Evolutionary conservation across 2,329 filamentous ascomycete species (phyloP), one percentile per base, ranked within the genome.

Genomic region (Neonectria hederae): DNA sequence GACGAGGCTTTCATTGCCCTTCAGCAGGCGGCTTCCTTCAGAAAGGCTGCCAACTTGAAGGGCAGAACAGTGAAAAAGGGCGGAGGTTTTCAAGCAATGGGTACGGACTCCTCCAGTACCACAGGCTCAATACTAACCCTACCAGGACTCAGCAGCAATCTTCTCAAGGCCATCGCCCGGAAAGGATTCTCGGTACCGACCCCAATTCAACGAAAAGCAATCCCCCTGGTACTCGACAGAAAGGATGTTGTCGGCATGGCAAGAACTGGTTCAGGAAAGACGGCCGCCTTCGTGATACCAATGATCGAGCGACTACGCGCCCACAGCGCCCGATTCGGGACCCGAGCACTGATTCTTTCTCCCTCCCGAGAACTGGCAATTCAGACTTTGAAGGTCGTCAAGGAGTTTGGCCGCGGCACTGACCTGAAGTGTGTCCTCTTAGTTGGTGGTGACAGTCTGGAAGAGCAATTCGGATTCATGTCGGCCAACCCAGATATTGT

Each of bases 161-260:
- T 99, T 5, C 84, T 99, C 24, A 96, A 97, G 76, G 93, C 96
- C 2, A 98, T 99, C 69, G 88, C 92, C 13, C 88, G 92, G 72
- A 99, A 98, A 81, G 97, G 96, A 17, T 99, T 97, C 80, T 93
- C 92, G 0, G 93, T 98, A 3, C 97, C 97, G 4, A 99, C 96
- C 0, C 96, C 96, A 0, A 99, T 99, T 79, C 96, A 99, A 82
- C 89, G 96, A 71, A 98, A 98, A 80, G 93, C 96, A 2, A 97
- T 99, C 52, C 97, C 96, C 4, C 84, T 98, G 59, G 89, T 99
- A 59, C 84, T 98, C 72, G 92, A 97, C 66, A 88, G 91, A 58
- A 92, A 94, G 80, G 96, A 99, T 85, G 92, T 98, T n/a, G 95
- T 99, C 24, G 97, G 94, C 70, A 99, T 99, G 96, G 96, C 96